Evolutionary conservation across 169 alveolate genomes (phyloP).

Genomic region (Plasmodium coatneyi): DNA sequence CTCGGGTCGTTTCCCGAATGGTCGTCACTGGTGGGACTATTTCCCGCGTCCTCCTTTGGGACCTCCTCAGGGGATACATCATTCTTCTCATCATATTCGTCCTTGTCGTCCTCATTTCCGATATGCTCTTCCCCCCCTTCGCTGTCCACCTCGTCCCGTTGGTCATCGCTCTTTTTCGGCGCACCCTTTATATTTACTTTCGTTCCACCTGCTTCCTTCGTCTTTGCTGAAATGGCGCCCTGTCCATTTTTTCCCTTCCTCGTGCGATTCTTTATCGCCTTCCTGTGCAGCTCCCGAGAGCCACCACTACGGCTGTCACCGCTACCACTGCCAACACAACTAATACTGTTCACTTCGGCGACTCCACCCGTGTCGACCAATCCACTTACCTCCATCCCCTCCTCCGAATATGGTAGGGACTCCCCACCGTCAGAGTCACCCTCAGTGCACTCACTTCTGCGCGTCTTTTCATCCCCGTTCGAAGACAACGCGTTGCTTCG

Average conservation of each 20-base stretch:
- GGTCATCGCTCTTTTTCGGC: background rate
- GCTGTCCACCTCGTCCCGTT: background rate
- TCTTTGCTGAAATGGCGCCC: background rate
- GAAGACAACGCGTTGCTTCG: background rate
- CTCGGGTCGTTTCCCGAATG: background rate
- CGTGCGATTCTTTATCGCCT: background rate
- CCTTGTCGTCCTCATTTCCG: background rate
- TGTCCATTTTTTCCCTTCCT: background rate
- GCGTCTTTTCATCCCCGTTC: background rate
- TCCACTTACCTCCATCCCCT: background rate
- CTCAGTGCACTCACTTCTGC: background rate
- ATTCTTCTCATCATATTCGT: background rate
- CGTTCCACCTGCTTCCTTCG: background rate
- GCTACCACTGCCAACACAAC: background rate
- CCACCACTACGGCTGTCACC: background rate
- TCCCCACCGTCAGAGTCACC: background rate
- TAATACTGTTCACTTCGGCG: background rate
- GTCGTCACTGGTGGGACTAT: background rate
- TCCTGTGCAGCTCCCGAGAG: background rate
- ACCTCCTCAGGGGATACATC: background rate
- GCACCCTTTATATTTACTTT: background rate
- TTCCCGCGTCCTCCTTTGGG: background rate
- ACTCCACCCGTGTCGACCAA: background rate
- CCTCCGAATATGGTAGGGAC: background rate
- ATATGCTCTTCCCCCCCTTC: background rate